Percentiles rank a stretch among this genome's conserved stretches.
phyloP scores from a whole-genome alignment of 2,329 filamentous ascomycete genomes.

The Neocatenulostroma microsporum region DNA sequence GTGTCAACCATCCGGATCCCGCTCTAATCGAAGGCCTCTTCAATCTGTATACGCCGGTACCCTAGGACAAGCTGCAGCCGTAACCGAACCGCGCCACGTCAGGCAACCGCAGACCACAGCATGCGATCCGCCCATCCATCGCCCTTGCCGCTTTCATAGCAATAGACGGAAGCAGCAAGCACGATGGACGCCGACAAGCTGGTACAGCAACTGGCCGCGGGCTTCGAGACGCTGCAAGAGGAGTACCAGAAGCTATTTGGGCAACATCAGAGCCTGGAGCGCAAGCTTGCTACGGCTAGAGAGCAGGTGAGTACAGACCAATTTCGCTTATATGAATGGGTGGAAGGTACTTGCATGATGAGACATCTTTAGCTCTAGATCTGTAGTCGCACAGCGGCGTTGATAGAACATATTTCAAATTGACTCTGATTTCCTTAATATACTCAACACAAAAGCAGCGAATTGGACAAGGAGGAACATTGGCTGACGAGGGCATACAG shows the following conservation, averaged over 20 bases:
- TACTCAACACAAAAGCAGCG: too few relatives aligned
- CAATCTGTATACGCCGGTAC: too few relatives aligned
- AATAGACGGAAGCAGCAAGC: too few relatives aligned
- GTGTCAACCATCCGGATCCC: too few relatives aligned
- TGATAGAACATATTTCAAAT: conserved; percentile 39
- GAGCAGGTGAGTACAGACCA: conserved; percentile 43
- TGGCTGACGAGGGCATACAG: conserved; percentile 18
- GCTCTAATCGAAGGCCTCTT: too few relatives aligned
- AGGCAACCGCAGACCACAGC: too few relatives aligned
- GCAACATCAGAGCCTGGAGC: conserved; percentile 39
- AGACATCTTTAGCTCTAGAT: conserved; percentile 45
- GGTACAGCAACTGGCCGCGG: conserved; percentile 32
- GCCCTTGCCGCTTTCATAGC: too few relatives aligned
- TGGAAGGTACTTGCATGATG: conserved; percentile 39
- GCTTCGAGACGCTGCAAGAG: conserved; percentile 40
- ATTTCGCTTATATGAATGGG: too few relatives aligned
- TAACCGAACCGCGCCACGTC: too few relatives aligned
- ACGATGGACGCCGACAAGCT: neutral
- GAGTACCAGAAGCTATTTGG: conserved; percentile 41
- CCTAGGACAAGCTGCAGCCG: too few relatives aligned
- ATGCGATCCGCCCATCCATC: too few relatives aligned
- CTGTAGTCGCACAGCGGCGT: conserved; percentile 39
- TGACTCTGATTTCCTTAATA: conserved; percentile 31
- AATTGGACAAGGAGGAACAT: neutral
- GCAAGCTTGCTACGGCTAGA: conserved; percentile 42